A percentile compares a stretch with the other conserved stretches of the same genome.
phyloP scores from a whole-genome alignment of 441 rosid genomes.

The Metrosideros polymorpha region DNA sequence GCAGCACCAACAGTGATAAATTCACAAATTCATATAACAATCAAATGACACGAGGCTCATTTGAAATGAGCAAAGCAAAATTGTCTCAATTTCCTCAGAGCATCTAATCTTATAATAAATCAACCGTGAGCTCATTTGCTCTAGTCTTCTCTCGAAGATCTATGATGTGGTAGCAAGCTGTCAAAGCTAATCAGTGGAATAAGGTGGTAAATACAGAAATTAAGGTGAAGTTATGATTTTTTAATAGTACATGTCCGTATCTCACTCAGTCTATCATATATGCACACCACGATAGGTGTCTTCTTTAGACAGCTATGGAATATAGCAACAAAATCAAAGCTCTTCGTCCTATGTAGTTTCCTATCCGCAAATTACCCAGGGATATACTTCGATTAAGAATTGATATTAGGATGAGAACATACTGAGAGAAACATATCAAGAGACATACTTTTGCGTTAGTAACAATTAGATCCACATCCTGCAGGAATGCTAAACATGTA shows the following conservation, averaged over 20 bases:
- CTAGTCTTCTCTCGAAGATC: not conserved
- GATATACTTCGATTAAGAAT: not conserved
- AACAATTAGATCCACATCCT: conserved; percentile 85
- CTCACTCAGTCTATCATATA: not conserved
- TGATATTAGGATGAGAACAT: not conserved
- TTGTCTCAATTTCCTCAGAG: not conserved
- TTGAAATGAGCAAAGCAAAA: not conserved
- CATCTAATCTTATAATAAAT: not conserved
- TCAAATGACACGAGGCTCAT: not conserved
- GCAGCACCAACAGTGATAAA: not conserved
- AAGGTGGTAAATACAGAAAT: not conserved
- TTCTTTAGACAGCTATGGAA: not conserved
- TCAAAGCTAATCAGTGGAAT: not conserved
- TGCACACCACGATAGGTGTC: not conserved
- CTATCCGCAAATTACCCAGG: not conserved
- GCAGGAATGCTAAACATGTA: conserved; percentile 75
- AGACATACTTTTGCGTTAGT: conserved; percentile 76
- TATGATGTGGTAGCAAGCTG: not conserved
- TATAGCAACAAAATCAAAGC: not conserved
- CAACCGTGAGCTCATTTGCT: not conserved
- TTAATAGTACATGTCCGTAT: not conserved
- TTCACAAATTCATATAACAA: not conserved
- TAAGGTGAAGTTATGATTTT: not conserved
- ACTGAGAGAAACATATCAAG: not conserved
- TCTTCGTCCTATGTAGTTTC: not conserved